Base-by-base conservation (phyloP, 2,329 filamentous ascomycete species). In the Lachnellula subtilissima region DNA sequence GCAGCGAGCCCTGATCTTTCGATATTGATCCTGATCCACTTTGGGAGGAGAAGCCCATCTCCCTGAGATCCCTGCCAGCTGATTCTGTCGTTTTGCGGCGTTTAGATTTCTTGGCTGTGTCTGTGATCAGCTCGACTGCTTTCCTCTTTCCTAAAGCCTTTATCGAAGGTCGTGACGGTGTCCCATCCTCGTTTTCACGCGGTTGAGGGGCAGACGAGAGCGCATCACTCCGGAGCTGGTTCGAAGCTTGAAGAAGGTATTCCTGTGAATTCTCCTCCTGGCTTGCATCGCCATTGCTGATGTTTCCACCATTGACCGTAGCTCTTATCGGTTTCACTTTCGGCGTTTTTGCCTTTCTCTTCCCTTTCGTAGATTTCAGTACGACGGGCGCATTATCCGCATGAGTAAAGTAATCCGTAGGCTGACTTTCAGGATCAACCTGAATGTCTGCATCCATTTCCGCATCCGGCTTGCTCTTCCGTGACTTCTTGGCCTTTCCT, bases 81-180 rank as follows among this genome's bases (percentile, higher is more conserved):
- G 50, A 22, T 28, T 43, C 36, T 32, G 54, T 52, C 14, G 50
- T 48, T 12, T 57, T 61, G 11, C 36, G 48, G n/a, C 53, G 55
- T 23, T 60, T 62, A n/a, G 52, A 50, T 39, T 61, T 64, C 42
- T 60, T 62, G 8, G 37, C 50, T 36, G 54, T 28, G 17, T 52
- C 46, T 4, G 39, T 4, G 2, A 19, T 15, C 12, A 52, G 19
- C 40, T 58, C 54, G 3, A 52, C 54, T 14, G 60, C 62, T 43
- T 62, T 65, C 22, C 64, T 55, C 51, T 67, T 66, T 2, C 65
- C 64, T 6, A 65, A 47, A 7, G 63, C 55, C 48, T 66, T 66
- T 51, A 56, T 55, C 8, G 65, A 65, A 7, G 58, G 60, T 14
- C 35, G 45, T 6, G 11, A 37, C 32, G 52, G 48, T 12, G 55